Base-by-base conservation (phyloP, 768 basidiomycete genomes). In the Trametes cingulata region DNA sequence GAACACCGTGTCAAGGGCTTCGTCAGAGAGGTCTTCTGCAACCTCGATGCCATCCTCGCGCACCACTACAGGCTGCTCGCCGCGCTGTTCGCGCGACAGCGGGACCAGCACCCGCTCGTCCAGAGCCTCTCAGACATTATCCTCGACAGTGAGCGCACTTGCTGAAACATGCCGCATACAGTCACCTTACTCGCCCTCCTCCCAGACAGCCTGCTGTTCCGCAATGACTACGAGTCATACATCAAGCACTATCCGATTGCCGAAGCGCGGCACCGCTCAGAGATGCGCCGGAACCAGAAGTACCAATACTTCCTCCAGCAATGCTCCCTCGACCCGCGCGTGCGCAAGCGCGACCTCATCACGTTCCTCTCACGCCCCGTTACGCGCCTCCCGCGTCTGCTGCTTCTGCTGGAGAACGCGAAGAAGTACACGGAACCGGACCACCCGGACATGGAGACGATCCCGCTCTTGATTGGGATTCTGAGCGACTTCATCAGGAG, bases 181-280 rank as follows among this genome's bases (percentile, higher is more conserved):
- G 45, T 35, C 58, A 54, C 59, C 17, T 43, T 36, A 37, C 41
- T 47, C 29, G 48, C 25, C 9, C 22, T 40, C 35, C n/a, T 5
- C 43, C 36, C 56, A 62, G 59, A 48, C 29, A 46, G 48, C 27
- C 40, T 62, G 25, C 35, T 54, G 40, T 36, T 56, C 36, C 51
- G 63, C 42, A 46, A 25, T 14, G 62, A 82, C 9, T 94, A 94
- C 62, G 92, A 93, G 63, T 78, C 78, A 0, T 94, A 94, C 72
- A 90, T 94, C 73, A 90, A 93, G 68, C 86, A 93, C 62, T 95
- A 94, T 62, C 93, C 93, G 3, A 78, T 95, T 45, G 84, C 94
- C 1, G 91, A 95, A 68, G 90, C 90, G 10, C 80, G 80, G 24
- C 91, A 95, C 67, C 87, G 89, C 52, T 82, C 85, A 29, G 91